Evolutionary conservation across 352 stramenopile genomes (phyloP).

Genomic region (Blastocystis sp.): DNA sequence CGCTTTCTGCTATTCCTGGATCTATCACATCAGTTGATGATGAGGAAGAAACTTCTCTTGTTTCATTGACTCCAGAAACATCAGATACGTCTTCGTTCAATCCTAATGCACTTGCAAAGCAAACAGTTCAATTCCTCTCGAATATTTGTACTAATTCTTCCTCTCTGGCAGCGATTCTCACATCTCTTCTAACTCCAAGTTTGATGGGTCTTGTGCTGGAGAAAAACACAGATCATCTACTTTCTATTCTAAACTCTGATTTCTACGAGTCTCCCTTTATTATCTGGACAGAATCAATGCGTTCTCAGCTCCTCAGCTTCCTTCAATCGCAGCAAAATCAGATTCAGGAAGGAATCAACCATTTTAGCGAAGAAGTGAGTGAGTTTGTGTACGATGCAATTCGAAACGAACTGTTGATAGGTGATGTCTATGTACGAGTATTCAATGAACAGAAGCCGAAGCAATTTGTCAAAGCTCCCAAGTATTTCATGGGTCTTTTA

Average conservation of each 20-base stretch:
- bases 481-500: conserved; percentile 7
- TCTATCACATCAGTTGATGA: neutral
- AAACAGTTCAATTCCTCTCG: neutral
- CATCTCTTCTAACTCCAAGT: neutral
- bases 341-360: neutral
- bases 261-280: conserved; percentile 42
- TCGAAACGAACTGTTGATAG: conserved; percentile 22
- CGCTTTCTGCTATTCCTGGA: neutral
- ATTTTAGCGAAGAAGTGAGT: neutral
- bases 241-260: conserved; percentile 17
- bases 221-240: neutral
- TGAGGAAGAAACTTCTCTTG: neutral
- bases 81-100: neutral
- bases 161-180: neutral
- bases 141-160: neutral
- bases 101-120: neutral
- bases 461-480: conserved; percentile 30
- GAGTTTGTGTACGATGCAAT: conserved; percentile 31
- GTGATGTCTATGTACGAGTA: conserved; percentile 27
- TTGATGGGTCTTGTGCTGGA: neutral
- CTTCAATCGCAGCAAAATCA: neutral
- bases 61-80: neutral
- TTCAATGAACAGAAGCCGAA: conserved; percentile 12
- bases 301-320: conserved; percentile 2
- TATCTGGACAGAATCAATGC: conserved; percentile 7